Conservation (phyloP, 495 filamentous ascomycete genomes). For the Penicillium bovifimosum region DNA sequence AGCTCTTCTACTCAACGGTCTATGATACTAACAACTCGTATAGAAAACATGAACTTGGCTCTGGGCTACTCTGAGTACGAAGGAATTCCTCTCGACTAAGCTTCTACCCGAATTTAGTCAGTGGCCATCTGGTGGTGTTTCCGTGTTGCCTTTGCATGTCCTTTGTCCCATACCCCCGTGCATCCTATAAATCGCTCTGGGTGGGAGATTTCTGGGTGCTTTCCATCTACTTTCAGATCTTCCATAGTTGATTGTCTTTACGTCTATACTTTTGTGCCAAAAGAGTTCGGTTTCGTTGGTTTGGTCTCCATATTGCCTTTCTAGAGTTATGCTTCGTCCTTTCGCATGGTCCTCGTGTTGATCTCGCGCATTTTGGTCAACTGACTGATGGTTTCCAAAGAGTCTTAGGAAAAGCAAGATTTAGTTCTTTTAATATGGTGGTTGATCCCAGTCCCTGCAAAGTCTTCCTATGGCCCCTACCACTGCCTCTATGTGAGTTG, state of each 20-base stretch:
- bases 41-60: slow-evolving; percentile 96
- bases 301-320: background rate
- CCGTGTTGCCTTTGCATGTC: slow-evolving; percentile 14
- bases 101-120: slow-evolving; percentile 4
- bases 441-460: background rate
- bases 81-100: slow-evolving; percentile 70
- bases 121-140: slow-evolving; percentile 21
- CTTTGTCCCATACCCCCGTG: slow-evolving; percentile 31
- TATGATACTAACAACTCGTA: slow-evolving; percentile 4
- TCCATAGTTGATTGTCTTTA: slow-evolving; percentile 22
- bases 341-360: background rate
- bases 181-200: slow-evolving; percentile 30
- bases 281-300: slow-evolving; percentile 2
- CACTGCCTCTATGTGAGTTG: background rate
- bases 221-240: slow-evolving; percentile 12
- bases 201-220: slow-evolving; percentile 21
- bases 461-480: background rate
- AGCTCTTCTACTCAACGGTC: background rate
- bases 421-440: background rate
- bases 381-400: background rate
- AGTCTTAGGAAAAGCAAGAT: background rate
- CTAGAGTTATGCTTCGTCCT: slow-evolving; percentile 1
- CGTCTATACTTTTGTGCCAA: slow-evolving; percentile 12
- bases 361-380: background rate
- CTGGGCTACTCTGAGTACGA: slow-evolving; percentile 90